A percentile compares a stretch with the other conserved stretches of the same genome.
Conservation (phyloP, 2,329 filamentous ascomycete genomes). For the Botrytis galanthina region DNA sequence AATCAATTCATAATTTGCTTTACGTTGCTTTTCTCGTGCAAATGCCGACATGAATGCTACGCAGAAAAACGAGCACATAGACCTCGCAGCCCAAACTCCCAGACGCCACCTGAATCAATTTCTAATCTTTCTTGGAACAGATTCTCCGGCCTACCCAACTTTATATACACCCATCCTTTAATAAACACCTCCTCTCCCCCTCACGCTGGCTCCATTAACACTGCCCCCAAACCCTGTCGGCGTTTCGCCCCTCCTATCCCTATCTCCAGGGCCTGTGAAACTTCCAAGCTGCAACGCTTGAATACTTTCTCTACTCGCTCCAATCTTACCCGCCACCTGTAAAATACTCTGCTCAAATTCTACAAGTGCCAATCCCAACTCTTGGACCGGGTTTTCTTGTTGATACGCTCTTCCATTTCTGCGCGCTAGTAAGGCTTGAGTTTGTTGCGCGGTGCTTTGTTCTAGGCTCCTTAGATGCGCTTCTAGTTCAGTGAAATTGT, state of each 20-base stretch:
- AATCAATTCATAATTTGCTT: neutral
- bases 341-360: slow-evolving; percentile 66
- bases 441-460: slow-evolving; percentile 56
- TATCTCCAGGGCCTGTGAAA: slow-evolving; percentile 25
- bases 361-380: slow-evolving; percentile 57
- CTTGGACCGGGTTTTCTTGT: slow-evolving; percentile 47
- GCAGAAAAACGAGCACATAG: neutral
- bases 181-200: slow-evolving; percentile 13
- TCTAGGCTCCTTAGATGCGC: slow-evolving; percentile 64
- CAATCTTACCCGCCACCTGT: slow-evolving; percentile 60
- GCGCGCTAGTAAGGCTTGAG: slow-evolving; percentile 51
- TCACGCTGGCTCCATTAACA: neutral
- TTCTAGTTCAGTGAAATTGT: slow-evolving; percentile 62
- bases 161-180: slow-evolving; percentile 1
- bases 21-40: neutral
- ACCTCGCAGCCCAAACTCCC: slow-evolving; percentile 1
- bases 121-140: neutral
- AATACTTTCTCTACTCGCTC: slow-evolving; percentile 57
- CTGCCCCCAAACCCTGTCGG: neutral
- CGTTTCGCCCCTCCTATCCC: neutral
- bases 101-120: slow-evolving; percentile 9
- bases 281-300: slow-evolving; percentile 54
- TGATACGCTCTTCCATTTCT: slow-evolving; percentile 41
- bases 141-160: neutral
- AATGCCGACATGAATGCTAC: neutral